These are phyloP conservation scores for Glycine soja DNA, from an alignment of 306 rosid species.

Conservation along the genomic window DNA sequence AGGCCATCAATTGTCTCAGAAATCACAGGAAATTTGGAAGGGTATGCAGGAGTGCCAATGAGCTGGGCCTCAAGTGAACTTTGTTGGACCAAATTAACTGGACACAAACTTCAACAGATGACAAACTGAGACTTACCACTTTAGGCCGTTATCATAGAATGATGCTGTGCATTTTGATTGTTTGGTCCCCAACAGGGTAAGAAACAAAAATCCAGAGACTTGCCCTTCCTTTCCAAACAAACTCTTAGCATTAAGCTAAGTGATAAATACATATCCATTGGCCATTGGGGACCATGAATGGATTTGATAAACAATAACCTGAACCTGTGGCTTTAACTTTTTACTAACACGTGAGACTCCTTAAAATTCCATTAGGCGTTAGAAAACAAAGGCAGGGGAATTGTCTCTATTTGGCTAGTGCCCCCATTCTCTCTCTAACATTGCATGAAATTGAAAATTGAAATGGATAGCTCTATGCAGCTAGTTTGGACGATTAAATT, in stretches of 20 bases:
- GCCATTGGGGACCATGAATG: constrained; percentile 15
- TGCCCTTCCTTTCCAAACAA: background rate
- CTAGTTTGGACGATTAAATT: background rate
- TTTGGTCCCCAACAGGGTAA: constrained; percentile 33
- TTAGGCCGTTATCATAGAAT: too few relatives aligned
- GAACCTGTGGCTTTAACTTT: background rate
- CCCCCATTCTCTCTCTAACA: background rate
- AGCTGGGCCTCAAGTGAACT: constrained; percentile 1
- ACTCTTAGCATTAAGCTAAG: background rate
- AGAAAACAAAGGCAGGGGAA: background rate
- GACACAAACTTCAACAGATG: background rate
- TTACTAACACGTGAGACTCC: background rate
- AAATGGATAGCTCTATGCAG: background rate
- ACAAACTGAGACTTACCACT: background rate
- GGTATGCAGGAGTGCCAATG: too few relatives aligned
- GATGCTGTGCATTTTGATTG: background rate
- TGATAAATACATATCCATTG: background rate
- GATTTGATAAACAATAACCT: too few relatives aligned
- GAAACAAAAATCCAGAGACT: background rate
- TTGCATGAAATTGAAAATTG: background rate
- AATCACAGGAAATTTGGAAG: too few relatives aligned
- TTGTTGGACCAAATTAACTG: too few relatives aligned
- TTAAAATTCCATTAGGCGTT: background rate
- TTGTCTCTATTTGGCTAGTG: background rate
- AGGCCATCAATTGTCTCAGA: too few relatives aligned